Conservation (phyloP, 176 grass and related monocot species). For the Urochloa ruziziensis region DNA sequence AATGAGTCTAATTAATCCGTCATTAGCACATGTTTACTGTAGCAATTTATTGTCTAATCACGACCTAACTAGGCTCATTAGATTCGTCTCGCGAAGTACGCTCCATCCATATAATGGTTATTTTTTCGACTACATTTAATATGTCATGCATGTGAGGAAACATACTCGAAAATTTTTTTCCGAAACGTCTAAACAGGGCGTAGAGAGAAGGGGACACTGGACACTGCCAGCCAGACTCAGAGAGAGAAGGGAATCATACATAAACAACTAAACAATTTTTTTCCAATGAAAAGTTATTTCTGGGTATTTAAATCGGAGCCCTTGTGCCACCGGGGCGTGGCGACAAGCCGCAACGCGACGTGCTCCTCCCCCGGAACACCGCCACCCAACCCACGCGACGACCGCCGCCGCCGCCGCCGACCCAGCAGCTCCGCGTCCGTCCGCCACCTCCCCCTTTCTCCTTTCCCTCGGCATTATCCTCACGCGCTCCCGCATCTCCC, state of each 20-base stretch:
- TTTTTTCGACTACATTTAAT: too few species aligned
- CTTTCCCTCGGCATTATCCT: background rate
- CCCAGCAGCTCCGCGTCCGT: background rate
- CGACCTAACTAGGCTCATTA: too few species aligned
- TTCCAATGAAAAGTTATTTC: background rate
- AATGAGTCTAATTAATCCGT: too few species aligned
- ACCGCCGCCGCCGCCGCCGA: slow-evolving; percentile 23
- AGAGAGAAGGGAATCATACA: background rate
- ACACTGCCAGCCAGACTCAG: background rate
- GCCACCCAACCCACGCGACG: slow-evolving; percentile 26
- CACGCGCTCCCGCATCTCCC: background rate
- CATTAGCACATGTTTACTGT: too few species aligned
- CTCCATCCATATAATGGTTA: too few species aligned
- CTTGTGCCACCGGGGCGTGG: slow-evolving; percentile 16
- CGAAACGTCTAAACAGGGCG: too few species aligned
- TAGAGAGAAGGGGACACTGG: background rate
- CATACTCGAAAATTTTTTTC: too few species aligned
- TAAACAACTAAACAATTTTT: background rate
- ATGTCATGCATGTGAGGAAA: too few species aligned
- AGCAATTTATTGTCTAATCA: too few species aligned
- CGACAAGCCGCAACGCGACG: slow-evolving; percentile 46
- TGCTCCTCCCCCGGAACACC: slow-evolving; percentile 25
- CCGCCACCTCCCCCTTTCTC: background rate
- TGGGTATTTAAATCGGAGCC: slow-evolving; percentile 18
- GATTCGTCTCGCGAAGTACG: too few species aligned